Evolutionary conservation across 1,284 basidiomycete genomes (phyloP).

Genomic region (Chalciporus sp.): DNA sequence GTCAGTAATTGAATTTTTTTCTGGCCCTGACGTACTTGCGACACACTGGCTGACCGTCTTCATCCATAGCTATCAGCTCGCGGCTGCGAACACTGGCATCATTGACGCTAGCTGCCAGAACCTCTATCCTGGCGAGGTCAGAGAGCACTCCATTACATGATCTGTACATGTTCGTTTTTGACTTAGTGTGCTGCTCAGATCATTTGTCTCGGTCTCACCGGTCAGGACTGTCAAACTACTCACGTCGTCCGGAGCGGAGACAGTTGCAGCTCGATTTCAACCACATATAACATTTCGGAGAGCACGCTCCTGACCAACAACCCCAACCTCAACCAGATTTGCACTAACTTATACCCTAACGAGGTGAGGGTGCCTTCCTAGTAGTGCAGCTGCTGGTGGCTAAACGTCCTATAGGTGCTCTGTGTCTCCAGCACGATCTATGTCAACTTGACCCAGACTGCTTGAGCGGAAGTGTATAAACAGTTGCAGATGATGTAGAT

Average conservation of each 20-base stretch:
- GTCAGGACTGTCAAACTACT: slow-evolving; percentile 46
- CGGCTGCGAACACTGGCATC: slow-evolving; percentile 37
- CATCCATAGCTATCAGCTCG: slow-evolving; percentile 42
- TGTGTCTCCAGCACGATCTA: slow-evolving; percentile 27
- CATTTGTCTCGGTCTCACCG: slow-evolving; percentile 47
- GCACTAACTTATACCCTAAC: slow-evolving; percentile 47
- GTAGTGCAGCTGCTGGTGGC: slow-evolving; percentile 4
- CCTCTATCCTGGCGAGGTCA: slow-evolving; percentile 36
- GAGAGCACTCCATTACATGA: no score
- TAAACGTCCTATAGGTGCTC: slow-evolving; percentile 19
- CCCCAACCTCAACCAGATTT: slow-evolving; percentile 57
- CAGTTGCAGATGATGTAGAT: background rate
- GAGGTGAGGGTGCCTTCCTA: slow-evolving; percentile 32
- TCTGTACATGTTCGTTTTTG: background rate
- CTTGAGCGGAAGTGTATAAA: slow-evolving; percentile 11
- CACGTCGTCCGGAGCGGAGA: slow-evolving; percentile 43
- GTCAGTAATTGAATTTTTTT: slow-evolving; percentile 26
- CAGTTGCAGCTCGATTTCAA: slow-evolving; percentile 45
- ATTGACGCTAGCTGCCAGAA: slow-evolving; percentile 41
- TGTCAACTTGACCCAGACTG: slow-evolving; percentile 16
- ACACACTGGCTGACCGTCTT: background rate
- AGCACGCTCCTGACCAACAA: slow-evolving; percentile 63
- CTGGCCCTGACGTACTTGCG: no score
- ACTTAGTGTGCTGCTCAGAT: slow-evolving; percentile 10
- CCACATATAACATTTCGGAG: no score